Conservation (phyloP, 768 basidiomycete species). For the Pleurotus platypus region DNA sequence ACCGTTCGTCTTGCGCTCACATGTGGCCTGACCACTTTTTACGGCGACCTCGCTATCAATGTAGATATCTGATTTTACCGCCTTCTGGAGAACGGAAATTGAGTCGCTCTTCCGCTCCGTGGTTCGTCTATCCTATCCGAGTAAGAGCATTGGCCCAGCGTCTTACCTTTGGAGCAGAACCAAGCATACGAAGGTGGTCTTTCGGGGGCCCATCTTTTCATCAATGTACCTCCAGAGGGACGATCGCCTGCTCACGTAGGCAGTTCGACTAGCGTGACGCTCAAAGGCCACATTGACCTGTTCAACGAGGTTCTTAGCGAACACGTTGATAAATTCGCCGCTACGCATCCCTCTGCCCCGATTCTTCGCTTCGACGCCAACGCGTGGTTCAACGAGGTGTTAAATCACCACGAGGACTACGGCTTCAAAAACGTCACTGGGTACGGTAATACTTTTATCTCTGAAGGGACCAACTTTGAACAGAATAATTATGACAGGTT, state of each 20-base stretch:
- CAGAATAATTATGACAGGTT: slow-evolving; percentile 26
- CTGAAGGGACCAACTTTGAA: not conserved
- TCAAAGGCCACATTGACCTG: slow-evolving; percentile 32
- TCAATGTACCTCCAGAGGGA: slow-evolving; percentile 55
- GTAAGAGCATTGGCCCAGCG: too few relatives aligned
- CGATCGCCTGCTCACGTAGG: slow-evolving; percentile 37
- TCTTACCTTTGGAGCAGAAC: slow-evolving; percentile 23
- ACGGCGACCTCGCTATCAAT: not conserved
- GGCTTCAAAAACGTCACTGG: slow-evolving; percentile 50
- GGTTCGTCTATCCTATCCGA: slow-evolving; percentile 8
- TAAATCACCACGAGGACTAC: slow-evolving; percentile 34
- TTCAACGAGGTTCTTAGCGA: slow-evolving; percentile 39
- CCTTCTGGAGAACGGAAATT: slow-evolving; percentile 49
- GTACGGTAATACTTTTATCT: slow-evolving; percentile 18
- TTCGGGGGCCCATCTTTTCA: slow-evolving; percentile 40
- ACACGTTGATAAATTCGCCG: slow-evolving; percentile 30
- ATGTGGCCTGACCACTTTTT: too few relatives aligned
- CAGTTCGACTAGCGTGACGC: slow-evolving; percentile 29
- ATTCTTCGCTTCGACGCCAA: slow-evolving; percentile 50
- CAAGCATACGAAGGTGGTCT: slow-evolving; percentile 36
- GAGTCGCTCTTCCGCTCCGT: slow-evolving; percentile 23
- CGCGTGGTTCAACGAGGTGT: slow-evolving; percentile 41
- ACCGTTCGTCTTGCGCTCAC: slow-evolving; percentile 14
- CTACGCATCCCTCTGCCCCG: slow-evolving; percentile 30
- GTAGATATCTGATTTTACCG: slow-evolving; percentile 44